phyloP scores from a whole-genome alignment of 768 basidiomycete species.

The Exidia glandulosa region DNA sequence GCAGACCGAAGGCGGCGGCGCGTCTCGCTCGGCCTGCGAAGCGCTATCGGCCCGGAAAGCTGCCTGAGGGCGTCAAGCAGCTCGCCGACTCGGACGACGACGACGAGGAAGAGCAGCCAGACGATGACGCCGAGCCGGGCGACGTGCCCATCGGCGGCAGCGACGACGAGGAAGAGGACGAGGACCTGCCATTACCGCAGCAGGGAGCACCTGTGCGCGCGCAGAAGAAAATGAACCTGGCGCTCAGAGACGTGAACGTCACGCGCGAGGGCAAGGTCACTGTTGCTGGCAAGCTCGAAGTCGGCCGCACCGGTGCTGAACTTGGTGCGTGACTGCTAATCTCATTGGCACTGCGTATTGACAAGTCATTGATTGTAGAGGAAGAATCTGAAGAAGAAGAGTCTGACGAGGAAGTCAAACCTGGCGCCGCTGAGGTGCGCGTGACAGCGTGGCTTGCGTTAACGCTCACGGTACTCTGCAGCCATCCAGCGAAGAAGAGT shows the following conservation, averaged over 20 bases:
- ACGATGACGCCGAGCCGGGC: slow-evolving; percentile 34
- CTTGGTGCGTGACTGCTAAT: slow-evolving; percentile 28
- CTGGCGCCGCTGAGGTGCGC: slow-evolving; percentile 21
- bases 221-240: slow-evolving; percentile 54
- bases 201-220: slow-evolving; percentile 16
- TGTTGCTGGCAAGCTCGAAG: slow-evolving; percentile 69
- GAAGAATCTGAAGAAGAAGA: slow-evolving; percentile 40
- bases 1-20: slow-evolving; percentile 47
- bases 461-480: slow-evolving; percentile 23
- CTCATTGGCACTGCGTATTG: slow-evolving; percentile 1
- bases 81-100: slow-evolving; percentile 50
- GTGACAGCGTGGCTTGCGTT: slow-evolving; percentile 6
- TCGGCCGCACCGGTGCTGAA: slow-evolving; percentile 59
- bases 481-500: slow-evolving; percentile 71
- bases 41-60: slow-evolving; percentile 87
- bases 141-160: slow-evolving; percentile 53
- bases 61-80: slow-evolving; percentile 55
- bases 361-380: slow-evolving; percentile 20
- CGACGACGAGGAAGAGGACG: slow-evolving; percentile 31
- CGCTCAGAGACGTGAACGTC: slow-evolving; percentile 71
- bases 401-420: slow-evolving; percentile 25
- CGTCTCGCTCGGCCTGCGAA: slow-evolving; percentile 70
- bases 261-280: slow-evolving; percentile 71
- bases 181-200: slow-evolving; percentile 16
- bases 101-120: slow-evolving; percentile 31